phyloP scores from a whole-genome alignment of 1,139 yeast species.

The Scheffersomyces lignicola region DNA sequence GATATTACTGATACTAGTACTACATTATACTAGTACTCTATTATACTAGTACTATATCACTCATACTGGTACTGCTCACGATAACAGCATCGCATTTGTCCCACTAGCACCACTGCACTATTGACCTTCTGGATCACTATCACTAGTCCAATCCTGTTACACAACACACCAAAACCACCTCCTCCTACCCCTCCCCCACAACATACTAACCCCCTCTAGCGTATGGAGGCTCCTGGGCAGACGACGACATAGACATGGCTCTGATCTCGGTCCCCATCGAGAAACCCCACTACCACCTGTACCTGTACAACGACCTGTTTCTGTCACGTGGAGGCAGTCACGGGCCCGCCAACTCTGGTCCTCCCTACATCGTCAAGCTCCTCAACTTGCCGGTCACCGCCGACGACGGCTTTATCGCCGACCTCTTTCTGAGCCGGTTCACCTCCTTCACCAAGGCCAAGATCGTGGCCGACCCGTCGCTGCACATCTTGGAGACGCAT shows the following conservation, averaged over 20 bases:
- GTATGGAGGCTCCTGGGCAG: constrained; percentile 73
- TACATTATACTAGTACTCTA: too few species aligned
- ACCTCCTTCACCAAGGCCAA: constrained; percentile 42
- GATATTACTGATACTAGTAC: too few species aligned
- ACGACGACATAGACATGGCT: constrained; percentile 69
- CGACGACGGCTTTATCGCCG: constrained; percentile 39
- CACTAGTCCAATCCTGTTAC: too few species aligned
- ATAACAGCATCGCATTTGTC: too few species aligned
- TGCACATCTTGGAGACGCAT: constrained; percentile 41
- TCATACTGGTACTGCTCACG: too few species aligned
- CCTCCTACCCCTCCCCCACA: too few species aligned
- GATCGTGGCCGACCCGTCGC: constrained; percentile 42
- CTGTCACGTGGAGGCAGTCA: constrained; percentile 11
- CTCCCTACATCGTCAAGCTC: constrained; percentile 61
- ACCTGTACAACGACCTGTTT: constrained; percentile 8
- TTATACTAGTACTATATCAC: too few species aligned
- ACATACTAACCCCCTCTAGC: constrained; percentile 28
- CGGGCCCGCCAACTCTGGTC: constrained; percentile 30
- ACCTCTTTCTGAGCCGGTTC: constrained; percentile 44
- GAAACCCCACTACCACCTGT: constrained; percentile 18
- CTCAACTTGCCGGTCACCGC: constrained; percentile 48
- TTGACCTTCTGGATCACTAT: too few species aligned
- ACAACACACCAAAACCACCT: too few species aligned
- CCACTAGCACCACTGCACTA: too few species aligned
- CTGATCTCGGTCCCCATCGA: constrained; percentile 61